A percentile compares a stretch with the other conserved stretches of the same genome.
These are phyloP conservation scores for Coniochaeta sp. DNA, from an alignment of 2,329 filamentous ascomycete species.

Conservation along the genomic window DNA sequence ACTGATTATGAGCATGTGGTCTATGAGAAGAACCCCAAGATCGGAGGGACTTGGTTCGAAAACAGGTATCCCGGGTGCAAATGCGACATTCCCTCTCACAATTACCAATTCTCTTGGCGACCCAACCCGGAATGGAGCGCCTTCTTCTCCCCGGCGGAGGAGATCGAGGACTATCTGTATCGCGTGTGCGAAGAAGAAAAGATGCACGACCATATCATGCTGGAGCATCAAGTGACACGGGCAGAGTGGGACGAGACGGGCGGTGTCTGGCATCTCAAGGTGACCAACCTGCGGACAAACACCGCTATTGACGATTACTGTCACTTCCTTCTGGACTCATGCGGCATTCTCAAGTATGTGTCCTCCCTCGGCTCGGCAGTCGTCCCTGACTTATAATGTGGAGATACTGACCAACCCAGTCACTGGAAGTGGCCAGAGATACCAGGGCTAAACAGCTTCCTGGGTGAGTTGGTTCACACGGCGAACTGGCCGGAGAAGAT, in stretches of 20 bases:
- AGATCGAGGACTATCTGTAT: slow-evolving; percentile 46
- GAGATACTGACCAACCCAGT: background rate
- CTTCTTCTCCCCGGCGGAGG: slow-evolving; percentile 41
- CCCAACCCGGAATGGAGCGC: slow-evolving; percentile 44
- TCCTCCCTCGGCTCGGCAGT: too few relatives aligned
- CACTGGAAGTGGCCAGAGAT: slow-evolving; percentile 14
- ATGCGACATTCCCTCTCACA: slow-evolving; percentile 34
- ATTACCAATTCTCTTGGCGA: slow-evolving; percentile 44
- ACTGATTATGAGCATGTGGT: slow-evolving; percentile 9
- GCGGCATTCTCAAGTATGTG: slow-evolving; percentile 4
- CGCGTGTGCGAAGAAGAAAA: slow-evolving; percentile 29
- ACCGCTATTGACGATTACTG: background rate
- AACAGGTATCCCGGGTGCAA: slow-evolving; percentile 7
- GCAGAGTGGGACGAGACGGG: slow-evolving; percentile 10
- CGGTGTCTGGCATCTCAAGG: slow-evolving; percentile 3
- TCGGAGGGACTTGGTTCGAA: slow-evolving; percentile 18
- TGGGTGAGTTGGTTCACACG: slow-evolving; percentile 16
- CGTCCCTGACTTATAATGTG: too few relatives aligned
- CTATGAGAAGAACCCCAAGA: slow-evolving; percentile 19
- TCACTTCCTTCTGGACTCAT: slow-evolving; percentile 4
- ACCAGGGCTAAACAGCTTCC: slow-evolving; percentile 13
- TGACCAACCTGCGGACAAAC: too few relatives aligned
- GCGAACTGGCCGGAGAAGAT: slow-evolving; percentile 11
- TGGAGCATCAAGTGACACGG: slow-evolving; percentile 11
- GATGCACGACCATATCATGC: slow-evolving; percentile 17